A percentile compares a stretch with the other conserved stretches of the same genome.
phyloP scores from a whole-genome alignment of 306 rosid genomes.

The Pterocarpus macrocarpus region DNA sequence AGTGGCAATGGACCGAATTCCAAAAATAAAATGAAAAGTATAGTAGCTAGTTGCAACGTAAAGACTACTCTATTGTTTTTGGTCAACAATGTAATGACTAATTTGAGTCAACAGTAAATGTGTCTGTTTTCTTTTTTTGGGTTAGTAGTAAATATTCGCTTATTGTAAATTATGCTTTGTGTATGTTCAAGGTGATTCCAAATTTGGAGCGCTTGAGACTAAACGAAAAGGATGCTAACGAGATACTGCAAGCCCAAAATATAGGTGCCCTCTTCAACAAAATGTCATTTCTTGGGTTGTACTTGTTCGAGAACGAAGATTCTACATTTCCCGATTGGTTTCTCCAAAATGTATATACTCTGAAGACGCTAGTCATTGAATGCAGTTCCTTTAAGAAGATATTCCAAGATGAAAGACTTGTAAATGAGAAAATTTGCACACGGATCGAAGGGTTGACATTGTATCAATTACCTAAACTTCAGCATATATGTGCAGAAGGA shows the following conservation, averaged over 20 bases:
- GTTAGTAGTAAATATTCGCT: not conserved
- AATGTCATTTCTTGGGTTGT: not conserved
- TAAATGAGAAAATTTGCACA: not conserved
- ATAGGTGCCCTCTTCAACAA: not conserved
- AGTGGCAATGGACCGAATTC: too few relatives aligned
- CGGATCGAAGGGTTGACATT: not conserved
- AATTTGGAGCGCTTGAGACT: not conserved
- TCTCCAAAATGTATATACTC: not conserved
- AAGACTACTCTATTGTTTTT: too few relatives aligned
- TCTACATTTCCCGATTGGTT: not conserved
- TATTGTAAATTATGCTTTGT: not conserved
- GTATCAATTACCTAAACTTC: not conserved
- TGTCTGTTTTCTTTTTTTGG: too few relatives aligned
- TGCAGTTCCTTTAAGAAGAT: not conserved
- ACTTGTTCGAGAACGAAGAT: rapidly evolving
- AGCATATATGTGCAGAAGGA: slow-evolving; percentile 12
- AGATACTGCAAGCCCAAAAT: not conserved
- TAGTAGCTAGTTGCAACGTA: too few relatives aligned
- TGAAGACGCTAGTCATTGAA: not conserved
- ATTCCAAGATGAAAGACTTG: not conserved
- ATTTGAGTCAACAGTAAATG: not conserved
- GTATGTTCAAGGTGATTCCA: not conserved
- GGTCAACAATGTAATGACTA: too few relatives aligned
- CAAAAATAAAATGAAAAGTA: too few relatives aligned
- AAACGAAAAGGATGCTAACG: not conserved